Conservation (phyloP, 1,284 basidiomycete genomes). For the Coniophora puteana region DNA sequence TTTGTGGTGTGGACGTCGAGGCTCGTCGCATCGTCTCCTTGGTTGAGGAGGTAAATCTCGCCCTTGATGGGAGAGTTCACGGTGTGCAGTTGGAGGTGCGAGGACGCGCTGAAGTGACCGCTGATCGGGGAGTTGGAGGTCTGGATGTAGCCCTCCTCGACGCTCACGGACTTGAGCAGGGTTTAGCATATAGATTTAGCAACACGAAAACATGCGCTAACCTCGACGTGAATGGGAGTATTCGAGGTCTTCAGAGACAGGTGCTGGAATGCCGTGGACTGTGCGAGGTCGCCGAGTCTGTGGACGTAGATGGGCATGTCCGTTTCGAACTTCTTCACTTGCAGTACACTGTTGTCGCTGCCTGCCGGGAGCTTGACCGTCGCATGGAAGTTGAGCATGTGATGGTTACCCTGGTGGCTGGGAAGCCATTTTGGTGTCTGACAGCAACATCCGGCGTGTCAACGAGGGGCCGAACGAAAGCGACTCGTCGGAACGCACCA, state of each 20-base stretch:
- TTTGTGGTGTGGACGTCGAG: conserved; percentile 32
- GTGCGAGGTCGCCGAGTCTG: conserved; percentile 24
- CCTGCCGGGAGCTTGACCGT: conserved; percentile 30
- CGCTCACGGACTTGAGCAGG: conserved; percentile 30
- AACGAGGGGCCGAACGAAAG: too few species aligned
- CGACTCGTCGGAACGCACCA: conserved; percentile 38
- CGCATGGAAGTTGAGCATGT: conserved; percentile 26
- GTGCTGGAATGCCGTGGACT: conserved; percentile 28
- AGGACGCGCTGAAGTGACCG: conserved; percentile 37
- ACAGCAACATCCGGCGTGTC: conserved; percentile 5
- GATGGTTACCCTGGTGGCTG: conserved; percentile 6
- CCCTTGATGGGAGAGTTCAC: conserved; percentile 35
- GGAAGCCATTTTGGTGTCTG: conserved; percentile 1
- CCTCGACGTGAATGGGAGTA: conserved; percentile 27
- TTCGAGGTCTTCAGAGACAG: conserved; percentile 27
- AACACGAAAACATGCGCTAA: conserved; percentile 2
- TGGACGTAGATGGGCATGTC: conserved; percentile 31
- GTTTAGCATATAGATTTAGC: conserved; percentile 2
- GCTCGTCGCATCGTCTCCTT: conserved; percentile 17
- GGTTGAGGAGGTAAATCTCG: conserved; percentile 30
- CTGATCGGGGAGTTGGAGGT: conserved; percentile 34
- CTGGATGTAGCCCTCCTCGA: conserved; percentile 24
- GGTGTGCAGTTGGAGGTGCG: conserved; percentile 32
- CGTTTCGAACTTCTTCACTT: conserved; percentile 32
- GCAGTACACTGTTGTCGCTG: conserved; percentile 14